Conservation (phyloP, 257 asterid genomes). For the Nicotiana tomentosiformis region DNA sequence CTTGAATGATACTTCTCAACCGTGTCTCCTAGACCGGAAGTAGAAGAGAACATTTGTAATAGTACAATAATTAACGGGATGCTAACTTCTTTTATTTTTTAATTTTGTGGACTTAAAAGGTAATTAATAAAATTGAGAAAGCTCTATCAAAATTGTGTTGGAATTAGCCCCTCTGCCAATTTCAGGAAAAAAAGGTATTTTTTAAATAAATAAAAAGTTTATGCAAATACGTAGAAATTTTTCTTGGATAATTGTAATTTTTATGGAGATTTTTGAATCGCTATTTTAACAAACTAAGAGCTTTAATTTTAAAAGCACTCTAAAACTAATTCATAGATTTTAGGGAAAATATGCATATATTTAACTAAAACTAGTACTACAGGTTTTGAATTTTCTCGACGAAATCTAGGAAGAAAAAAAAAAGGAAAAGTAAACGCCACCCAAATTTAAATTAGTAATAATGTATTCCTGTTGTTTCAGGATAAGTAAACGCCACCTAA, state of each 20-base stretch:
- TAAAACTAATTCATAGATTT: too few species aligned
- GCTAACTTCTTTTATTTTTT: neutral
- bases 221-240: neutral
- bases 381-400: neutral
- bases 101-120: neutral
- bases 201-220: neutral
- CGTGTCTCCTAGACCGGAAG: neutral
- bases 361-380: neutral
- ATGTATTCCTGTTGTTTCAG: neutral
- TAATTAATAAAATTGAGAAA: neutral
- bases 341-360: too few species aligned
- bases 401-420: neutral
- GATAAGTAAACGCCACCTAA: neutral
- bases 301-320: too few species aligned
- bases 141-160: neutral
- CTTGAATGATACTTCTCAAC: neutral
- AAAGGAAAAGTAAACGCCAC: neutral
- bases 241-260: neutral
- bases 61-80: neutral
- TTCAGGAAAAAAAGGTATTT: neutral
- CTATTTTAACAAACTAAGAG: too few species aligned
- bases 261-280: too few species aligned
- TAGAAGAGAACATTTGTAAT: neutral
- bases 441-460: neutral
- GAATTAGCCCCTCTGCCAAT: neutral